Base-by-base conservation (phyloP, 805 yeast species). In the Yarrowia hollandica region DNA sequence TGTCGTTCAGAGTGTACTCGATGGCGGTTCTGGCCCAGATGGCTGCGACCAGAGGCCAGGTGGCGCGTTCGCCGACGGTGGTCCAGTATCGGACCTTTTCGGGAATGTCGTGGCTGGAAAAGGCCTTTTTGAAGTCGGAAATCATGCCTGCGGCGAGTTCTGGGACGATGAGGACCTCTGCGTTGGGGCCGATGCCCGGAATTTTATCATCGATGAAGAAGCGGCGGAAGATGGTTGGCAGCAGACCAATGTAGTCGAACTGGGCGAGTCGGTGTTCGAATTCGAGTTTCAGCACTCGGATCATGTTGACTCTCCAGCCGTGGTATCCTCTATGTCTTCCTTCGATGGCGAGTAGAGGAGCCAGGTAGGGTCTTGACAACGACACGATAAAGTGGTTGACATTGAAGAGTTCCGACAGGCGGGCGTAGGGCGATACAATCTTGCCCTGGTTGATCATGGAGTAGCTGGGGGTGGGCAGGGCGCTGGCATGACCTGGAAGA, bases 351-450 rank as follows among this genome's bases (percentile, higher is more conserved):
- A 94, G 80, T 60, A 92, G 75, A 0, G 98, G 97, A 0, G 97
- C 96, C 65, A 92, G 75, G 67, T 92, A 94, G 0, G 98, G 97
- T 62, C 97, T 79, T 8, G 98, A 96, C 64, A 92, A 77, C 18
- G 97, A 88, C 1, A 91, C 91, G 26, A 94, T 78, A 68, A 90
- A 92, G 71, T 91, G 95, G 71, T 94, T 94, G 21, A 94, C 98
- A 66, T 94, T 94, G 75, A 92, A 94, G 61, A 92, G 77, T 70
- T 94, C 98, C 0, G 97, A 86, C 48, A 92, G 78, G 59, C 96
- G 76, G 0, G 94, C 87, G 68, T 92, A 92, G 0, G 97, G 96
- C 10, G 86, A 82, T 37, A 80, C 78, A 65, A 78, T 69, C 65
- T 81, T 68, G 59, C 75, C 65, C 64, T 63, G 59, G 59, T 66